Conservation (phyloP, 176 grass and related monocot genomes). For the Cenchrus purpureus region DNA sequence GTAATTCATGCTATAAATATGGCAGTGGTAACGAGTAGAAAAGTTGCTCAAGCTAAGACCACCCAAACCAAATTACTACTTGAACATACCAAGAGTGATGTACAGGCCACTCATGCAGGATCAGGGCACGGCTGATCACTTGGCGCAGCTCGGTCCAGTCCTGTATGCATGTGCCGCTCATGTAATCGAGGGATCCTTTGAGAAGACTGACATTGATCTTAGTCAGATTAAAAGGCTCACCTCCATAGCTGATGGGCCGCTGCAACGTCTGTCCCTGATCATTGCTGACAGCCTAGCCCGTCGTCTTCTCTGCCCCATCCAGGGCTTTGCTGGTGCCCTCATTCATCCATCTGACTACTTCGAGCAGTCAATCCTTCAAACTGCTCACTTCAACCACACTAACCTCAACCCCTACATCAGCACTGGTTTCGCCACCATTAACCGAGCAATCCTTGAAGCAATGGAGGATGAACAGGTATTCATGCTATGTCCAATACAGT, state of each 20-base stretch:
- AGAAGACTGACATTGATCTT: slow-evolving; percentile 18
- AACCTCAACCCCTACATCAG: slow-evolving; percentile 30
- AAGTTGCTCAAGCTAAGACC: slow-evolving; percentile 10
- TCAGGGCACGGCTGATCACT: background rate
- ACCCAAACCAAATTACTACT: slow-evolving; percentile 4
- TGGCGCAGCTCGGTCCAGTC: background rate
- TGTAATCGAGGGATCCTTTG: slow-evolving; percentile 28
- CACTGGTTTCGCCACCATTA: slow-evolving; percentile 49
- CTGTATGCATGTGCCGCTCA: slow-evolving; percentile 17
- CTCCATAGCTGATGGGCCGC: slow-evolving; percentile 28
- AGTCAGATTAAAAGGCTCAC: slow-evolving; percentile 23
- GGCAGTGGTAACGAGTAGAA: background rate
- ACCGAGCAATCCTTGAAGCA: slow-evolving; percentile 60
- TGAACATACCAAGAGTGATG: slow-evolving; percentile 18
- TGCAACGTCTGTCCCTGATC: slow-evolving; percentile 40
- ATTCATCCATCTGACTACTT: slow-evolving; percentile 32
- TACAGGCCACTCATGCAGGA: background rate
- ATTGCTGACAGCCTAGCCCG: slow-evolving; percentile 48
- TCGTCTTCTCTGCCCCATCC: slow-evolving; percentile 2
- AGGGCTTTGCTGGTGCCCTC: slow-evolving; percentile 22
- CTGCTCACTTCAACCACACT: background rate
- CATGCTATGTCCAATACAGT: background rate
- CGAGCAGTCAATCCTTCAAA: slow-evolving; percentile 17
- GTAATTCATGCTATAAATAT: slow-evolving; percentile 13
- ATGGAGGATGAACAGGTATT: slow-evolving; percentile 39